phyloP scores from a whole-genome alignment of 2,329 filamentous ascomycete species.

The Lecanicillium sp. region DNA sequence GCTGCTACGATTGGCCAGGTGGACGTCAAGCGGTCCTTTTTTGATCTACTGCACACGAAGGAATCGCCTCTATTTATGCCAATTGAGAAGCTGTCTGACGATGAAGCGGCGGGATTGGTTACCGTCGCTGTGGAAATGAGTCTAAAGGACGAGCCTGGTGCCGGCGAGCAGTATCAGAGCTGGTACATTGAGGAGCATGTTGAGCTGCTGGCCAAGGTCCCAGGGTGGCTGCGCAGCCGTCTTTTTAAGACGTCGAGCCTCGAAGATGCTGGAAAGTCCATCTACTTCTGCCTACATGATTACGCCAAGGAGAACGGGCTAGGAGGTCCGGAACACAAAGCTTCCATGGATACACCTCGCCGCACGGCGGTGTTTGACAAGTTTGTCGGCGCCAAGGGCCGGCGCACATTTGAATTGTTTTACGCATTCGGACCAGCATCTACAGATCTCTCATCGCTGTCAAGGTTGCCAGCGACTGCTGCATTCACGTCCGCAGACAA shows the following conservation, averaged over 20 bases:
- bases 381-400: constrained; percentile 47
- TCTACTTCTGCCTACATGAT: constrained; percentile 63
- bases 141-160: constrained; percentile 40
- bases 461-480: constrained; percentile 36
- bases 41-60: constrained; percentile 54
- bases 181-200: constrained; percentile 75
- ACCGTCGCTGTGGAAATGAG: constrained; percentile 55
- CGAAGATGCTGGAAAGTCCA: constrained; percentile 42
- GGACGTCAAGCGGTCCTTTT: constrained; percentile 63
- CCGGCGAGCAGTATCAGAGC: constrained; percentile 46
- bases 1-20: constrained; percentile 47
- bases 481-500: constrained; percentile 48
- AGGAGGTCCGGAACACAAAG: constrained; percentile 54
- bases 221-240: constrained; percentile 71
- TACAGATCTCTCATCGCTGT: constrained; percentile 55
- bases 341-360: constrained; percentile 56
- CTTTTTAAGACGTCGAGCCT: constrained; percentile 61
- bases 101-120: constrained; percentile 51
- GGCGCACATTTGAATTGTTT: constrained; percentile 62
- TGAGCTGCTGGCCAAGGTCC: constrained; percentile 61
- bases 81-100: constrained; percentile 51
- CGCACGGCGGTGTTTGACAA: constrained; percentile 49
- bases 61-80: constrained; percentile 49
- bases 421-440: constrained; percentile 74
- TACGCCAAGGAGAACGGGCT: constrained; percentile 61